Conservation (phyloP, 176 grass and related monocot genomes). For the Eragrostis nindensis region DNA sequence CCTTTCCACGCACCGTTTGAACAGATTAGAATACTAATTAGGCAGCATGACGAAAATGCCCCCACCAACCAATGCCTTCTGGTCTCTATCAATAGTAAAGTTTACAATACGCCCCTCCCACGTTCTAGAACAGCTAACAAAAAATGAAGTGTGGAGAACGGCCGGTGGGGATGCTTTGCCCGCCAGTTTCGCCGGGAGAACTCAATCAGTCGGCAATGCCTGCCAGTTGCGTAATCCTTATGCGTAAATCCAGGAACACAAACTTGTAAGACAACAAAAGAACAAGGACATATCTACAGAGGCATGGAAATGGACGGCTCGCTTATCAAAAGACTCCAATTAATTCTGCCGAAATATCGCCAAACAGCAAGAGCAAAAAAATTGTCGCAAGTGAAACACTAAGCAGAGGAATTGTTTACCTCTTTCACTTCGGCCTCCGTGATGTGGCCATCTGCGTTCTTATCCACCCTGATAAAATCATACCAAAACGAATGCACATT, state of each 20-base stretch:
- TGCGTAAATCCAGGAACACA: slow-evolving; percentile 50
- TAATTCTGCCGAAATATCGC: slow-evolving; percentile 27
- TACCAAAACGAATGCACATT: slow-evolving; percentile 18
- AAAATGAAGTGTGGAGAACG: slow-evolving; percentile 32
- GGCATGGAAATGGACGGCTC: slow-evolving; percentile 25
- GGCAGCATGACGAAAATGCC: slow-evolving; percentile 52
- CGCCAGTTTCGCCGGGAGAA: slow-evolving; percentile 52
- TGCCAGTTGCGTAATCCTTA: slow-evolving; percentile 30
- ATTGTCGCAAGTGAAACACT: neutral
- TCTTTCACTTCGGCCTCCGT: slow-evolving; percentile 91
- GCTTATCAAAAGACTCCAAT: slow-evolving; percentile 46
- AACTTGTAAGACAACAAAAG: slow-evolving; percentile 51
- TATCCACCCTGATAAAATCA: slow-evolving; percentile 75
- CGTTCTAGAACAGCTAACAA: slow-evolving; percentile 45
- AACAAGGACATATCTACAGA: slow-evolving; percentile 43
- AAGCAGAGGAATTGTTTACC: slow-evolving; percentile 48
- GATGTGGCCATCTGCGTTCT: slow-evolving; percentile 89
- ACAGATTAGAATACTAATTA: slow-evolving; percentile 34
- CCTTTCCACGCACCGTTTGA: slow-evolving; percentile 30
- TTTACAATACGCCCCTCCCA: slow-evolving; percentile 32
- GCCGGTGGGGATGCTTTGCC: slow-evolving; percentile 55
- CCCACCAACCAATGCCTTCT: slow-evolving; percentile 54
- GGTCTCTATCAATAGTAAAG: slow-evolving; percentile 35
- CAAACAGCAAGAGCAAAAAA: neutral
- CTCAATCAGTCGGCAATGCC: slow-evolving; percentile 45